These are phyloP conservation scores for Eutrema japonicum DNA, from an alignment of 345 rosid species.

Conservation along the genomic window DNA sequence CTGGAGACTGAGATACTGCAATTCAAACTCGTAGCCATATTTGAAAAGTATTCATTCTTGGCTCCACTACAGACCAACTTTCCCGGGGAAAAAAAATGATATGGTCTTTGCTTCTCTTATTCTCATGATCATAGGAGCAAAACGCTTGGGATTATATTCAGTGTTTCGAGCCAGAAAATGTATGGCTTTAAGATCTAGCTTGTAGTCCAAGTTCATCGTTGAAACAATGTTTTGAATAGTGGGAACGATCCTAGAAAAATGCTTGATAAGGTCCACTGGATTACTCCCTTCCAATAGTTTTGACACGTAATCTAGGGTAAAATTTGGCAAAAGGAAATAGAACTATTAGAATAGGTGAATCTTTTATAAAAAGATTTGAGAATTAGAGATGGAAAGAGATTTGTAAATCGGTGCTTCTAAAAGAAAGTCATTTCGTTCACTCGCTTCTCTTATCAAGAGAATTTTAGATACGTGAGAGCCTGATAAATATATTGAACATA, in stretches of 20 bases:
- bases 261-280: slow-evolving; percentile 88
- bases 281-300: slow-evolving; percentile 74
- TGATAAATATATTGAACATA: too few relatives aligned
- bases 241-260: slow-evolving; percentile 95
- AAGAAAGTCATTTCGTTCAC: slow-evolving; percentile 1
- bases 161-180: slow-evolving; percentile 80
- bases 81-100: slow-evolving; percentile 47
- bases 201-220: slow-evolving; percentile 77
- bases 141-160: slow-evolving; percentile 82
- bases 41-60: too few relatives aligned
- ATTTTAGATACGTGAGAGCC: too few relatives aligned
- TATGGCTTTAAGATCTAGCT: slow-evolving; percentile 74
- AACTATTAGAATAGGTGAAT: background rate
- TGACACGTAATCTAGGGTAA: slow-evolving; percentile 30
- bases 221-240: slow-evolving; percentile 90
- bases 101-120: slow-evolving; percentile 74
- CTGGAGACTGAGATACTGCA: too few relatives aligned
- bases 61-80: too few relatives aligned
- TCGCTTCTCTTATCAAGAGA: slow-evolving; percentile 26
- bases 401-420: slow-evolving; percentile 40
- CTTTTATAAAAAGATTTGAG: slow-evolving; percentile 28
- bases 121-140: slow-evolving; percentile 77
- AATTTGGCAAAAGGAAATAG: background rate
- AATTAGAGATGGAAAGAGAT: slow-evolving; percentile 31
- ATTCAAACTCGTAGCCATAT: slow-evolving; percentile 41